Base-by-base conservation (phyloP, 164 flowering plant species). In the Dillenia suffruticosa region DNA sequence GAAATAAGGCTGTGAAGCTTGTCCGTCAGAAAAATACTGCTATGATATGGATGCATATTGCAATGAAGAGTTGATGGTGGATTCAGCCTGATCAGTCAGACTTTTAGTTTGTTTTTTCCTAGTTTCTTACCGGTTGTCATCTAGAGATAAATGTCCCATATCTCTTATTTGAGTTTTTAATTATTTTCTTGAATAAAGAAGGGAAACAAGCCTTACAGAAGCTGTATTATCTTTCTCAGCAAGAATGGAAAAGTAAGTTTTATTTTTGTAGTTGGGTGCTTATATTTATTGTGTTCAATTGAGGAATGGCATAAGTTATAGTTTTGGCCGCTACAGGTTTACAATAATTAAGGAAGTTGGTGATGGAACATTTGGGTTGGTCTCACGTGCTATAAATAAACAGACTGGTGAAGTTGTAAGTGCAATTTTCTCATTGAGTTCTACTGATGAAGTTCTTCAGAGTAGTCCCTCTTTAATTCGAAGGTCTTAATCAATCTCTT, bases 281-380 rank as follows among this genome's bases (percentile, higher is more conserved):
- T 32, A 32, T 5, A 32, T 32, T 32, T 32, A 32, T 32, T 32
- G 5, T 32, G 40, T 32, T 32, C 40, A 32, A 32, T 5, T 32
- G 7, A 32, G 40, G 5, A 32, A 32, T 5, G 40, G 40, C 40
- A 32, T 32, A 6, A 32, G 40, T 32, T 32, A 32, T 11, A 46
- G 10, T 32, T 47, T 65, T 48, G 32, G 56, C 44, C 53, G 10
- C 50, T 57, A 8, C 70, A 95, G 97, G 81, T 95, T 86, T 76
- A 89, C 78, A 74, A 76, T 95, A 59, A 91, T 95, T 54, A 91
- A 89, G 77, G 99, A 88, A 78, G 99, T 92, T 74, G 99, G 99
- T 62, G 88, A 89, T 80, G 99, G 99, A 46, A 95, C 96, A 7
- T 95, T 92, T 83, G 99, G 97, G 51, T 83, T 77, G 78, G 99